These are phyloP conservation scores for Kurtzmaniella quercitrusa DNA, from an alignment of 1,139 yeast genomes.

Conservation along the genomic window DNA sequence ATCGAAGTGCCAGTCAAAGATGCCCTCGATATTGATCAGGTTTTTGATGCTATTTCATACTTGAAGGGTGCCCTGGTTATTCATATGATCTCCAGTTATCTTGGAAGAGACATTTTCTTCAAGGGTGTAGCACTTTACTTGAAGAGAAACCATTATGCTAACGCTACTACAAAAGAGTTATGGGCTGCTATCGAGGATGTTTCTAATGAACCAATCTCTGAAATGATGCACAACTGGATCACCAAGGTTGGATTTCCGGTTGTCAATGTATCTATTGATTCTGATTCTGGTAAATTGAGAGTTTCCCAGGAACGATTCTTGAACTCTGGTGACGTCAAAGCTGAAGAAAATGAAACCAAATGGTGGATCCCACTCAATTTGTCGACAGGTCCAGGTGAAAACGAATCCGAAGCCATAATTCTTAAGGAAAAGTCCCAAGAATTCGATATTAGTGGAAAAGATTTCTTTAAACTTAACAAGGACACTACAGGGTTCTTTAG, in stretches of 20 bases:
- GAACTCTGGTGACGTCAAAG: conserved; percentile 72
- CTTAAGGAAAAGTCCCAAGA: conserved; percentile 16
- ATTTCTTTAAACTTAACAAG: conserved; percentile 58
- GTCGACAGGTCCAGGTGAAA: conserved; percentile 22
- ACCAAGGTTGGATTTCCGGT: conserved; percentile 83
- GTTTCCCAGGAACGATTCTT: conserved; percentile 73
- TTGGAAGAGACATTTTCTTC: conserved; percentile 63
- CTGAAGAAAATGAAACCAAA: conserved; percentile 62
- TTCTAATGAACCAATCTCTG: conserved; percentile 68
- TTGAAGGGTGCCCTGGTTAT: conserved; percentile 77
- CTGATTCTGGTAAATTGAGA: conserved; percentile 36
- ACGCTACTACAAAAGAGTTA: conserved; percentile 75
- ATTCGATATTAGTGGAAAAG: conserved; percentile 15
- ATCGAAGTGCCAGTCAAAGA: conserved; percentile 53
- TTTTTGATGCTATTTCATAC: conserved; percentile 62
- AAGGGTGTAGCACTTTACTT: conserved; percentile 72
- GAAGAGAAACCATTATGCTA: conserved; percentile 65
- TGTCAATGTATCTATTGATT: conserved; percentile 53
- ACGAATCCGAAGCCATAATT: conserved; percentile 11
- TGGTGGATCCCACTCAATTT: conserved; percentile 77
- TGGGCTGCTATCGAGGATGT: conserved; percentile 76
- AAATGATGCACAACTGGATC: conserved; percentile 81
- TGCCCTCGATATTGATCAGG: conserved; percentile 55
- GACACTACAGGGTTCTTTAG: conserved; percentile 64
- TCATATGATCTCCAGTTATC: conserved; percentile 65